These are phyloP conservation scores for Talaromyces wortmannii DNA, from an alignment of 495 filamentous ascomycete species.

Conservation along the genomic window DNA sequence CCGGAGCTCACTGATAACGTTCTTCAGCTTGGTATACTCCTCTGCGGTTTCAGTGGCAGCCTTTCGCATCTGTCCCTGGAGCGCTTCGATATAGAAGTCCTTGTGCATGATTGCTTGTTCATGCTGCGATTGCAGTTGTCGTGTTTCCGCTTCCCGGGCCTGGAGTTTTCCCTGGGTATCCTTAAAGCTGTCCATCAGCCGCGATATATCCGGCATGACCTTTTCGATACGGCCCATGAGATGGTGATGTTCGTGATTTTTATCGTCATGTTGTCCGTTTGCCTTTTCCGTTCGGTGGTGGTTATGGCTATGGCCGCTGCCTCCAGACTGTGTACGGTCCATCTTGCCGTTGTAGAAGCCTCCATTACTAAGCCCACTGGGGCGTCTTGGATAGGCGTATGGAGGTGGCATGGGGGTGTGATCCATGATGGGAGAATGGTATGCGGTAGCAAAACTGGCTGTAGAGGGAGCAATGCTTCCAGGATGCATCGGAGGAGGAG, in stretches of 20 bases:
- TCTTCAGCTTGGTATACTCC: slow-evolving; percentile 37
- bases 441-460: slow-evolving; percentile 15
- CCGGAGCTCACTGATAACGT: slow-evolving; percentile 42
- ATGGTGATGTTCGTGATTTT: slow-evolving; percentile 30
- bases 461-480: slow-evolving; percentile 10
- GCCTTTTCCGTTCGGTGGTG: slow-evolving; percentile 18
- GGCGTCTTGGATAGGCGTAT: slow-evolving; percentile 24
- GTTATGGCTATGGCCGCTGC: slow-evolving; percentile 18
- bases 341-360: slow-evolving; percentile 2
- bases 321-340: slow-evolving; percentile 1
- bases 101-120: slow-evolving; percentile 42
- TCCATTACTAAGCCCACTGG: slow-evolving; percentile 8
- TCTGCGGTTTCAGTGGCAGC: slow-evolving; percentile 42
- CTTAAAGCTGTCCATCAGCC: slow-evolving; percentile 38
- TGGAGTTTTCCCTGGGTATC: slow-evolving; percentile 36
- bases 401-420: slow-evolving; percentile 25
- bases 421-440: slow-evolving; percentile 33
- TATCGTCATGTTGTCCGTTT: slow-evolving; percentile 23
- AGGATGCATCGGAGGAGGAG: not conserved
- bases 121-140: slow-evolving; percentile 38
- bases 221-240: slow-evolving; percentile 41
- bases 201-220: slow-evolving; percentile 43
- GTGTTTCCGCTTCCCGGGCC: slow-evolving; percentile 36
- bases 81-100: slow-evolving; percentile 45
- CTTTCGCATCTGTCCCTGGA: slow-evolving; percentile 47